Conservation (phyloP, 140 eudicot species). For the Bidens hawaiensis region DNA sequence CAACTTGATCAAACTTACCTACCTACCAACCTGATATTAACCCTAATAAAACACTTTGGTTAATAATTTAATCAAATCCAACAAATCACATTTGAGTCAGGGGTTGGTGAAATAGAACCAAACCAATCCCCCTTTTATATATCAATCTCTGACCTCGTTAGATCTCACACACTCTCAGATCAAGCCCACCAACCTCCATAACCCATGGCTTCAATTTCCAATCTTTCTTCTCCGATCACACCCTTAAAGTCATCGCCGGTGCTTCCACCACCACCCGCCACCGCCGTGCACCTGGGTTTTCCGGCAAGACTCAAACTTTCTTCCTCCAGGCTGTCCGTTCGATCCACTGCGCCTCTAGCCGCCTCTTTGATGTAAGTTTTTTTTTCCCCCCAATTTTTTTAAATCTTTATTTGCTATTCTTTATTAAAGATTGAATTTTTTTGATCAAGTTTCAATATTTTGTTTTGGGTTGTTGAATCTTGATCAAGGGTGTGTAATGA, state of each 20-base stretch:
- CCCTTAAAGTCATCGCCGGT: constrained; percentile 8
- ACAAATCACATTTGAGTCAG: constrained; percentile 15
- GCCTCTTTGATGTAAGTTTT: constrained; percentile 43
- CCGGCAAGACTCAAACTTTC: constrained; percentile 26
- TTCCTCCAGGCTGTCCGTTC: constrained; percentile 41
- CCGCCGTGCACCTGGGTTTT: constrained; percentile 25
- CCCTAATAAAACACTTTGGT: constrained; percentile 13
- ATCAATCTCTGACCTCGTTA: background rate
- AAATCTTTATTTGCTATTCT: background rate
- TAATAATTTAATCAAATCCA: constrained; percentile 14
- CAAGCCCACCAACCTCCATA: constrained; percentile 25
- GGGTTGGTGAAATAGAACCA: constrained; percentile 37
- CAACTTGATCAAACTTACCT: background rate
- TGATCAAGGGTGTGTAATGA: constrained; percentile 12
- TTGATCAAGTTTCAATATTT: background rate
- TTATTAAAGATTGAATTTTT: background rate
- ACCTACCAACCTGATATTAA: background rate
- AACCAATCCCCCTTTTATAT: constrained; percentile 9
- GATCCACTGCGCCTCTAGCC: constrained; percentile 27
- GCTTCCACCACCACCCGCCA: constrained; percentile 27
- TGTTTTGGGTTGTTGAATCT: background rate
- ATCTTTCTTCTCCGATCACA: constrained; percentile 42
- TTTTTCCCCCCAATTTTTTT: background rate
- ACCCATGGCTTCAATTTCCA: constrained; percentile 70
- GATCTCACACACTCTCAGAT: constrained; percentile 25